Evolutionary conservation across 2,329 filamentous ascomycete genomes (phyloP), one percentile per base, ranked within the genome.

Genomic region (Neoscytalidium dimidiatum): DNA sequence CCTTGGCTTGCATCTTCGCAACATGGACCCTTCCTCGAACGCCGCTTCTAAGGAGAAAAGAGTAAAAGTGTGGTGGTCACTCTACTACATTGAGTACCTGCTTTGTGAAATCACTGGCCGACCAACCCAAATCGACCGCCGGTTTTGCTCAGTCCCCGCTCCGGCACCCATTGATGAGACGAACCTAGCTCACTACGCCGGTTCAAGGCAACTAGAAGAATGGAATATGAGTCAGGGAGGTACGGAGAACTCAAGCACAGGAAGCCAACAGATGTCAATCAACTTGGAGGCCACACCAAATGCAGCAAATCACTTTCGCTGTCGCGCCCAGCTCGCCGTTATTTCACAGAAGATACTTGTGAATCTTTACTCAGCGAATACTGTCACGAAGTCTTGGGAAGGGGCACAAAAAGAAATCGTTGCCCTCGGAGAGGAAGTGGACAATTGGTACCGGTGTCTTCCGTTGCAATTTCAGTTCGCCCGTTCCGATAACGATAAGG

Each of bases 51-150:
- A 74, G 62, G 78, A 80, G 66, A 67, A 72, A 3, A 65, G 77
- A 28, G 69, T 72, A 21, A 72, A 74, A 33, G 72, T 77, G 21
- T 80, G 79, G 78, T 79, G 78, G 75, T 74, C 73, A n/a, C 64
- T 79, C 21, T 77, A 74, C 63, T 71, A 71, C 3, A 63, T 78
- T 17, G 79, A 80, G 65, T 69, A 71, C 17, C 68, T 75, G 2
- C 67, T 80, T 3, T 73, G 73, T 17, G 67, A 73, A 5, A 71
- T 79, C 28, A 78, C 74, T n/a, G 79, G 79, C 6, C 72, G 77
- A 7, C 74, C 78, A 33, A 75, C 71, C 44, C 69, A 73, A 4
- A 72, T 73, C 21, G 65, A 71, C 7, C 71, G 74, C 38, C 64
- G 66, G 9, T 67, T 72, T 33, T 75, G 72, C 58, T 76, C 74